phyloP scores from a whole-genome alignment of 2,329 filamentous ascomycete genomes.

The Xylariales sp. region DNA sequence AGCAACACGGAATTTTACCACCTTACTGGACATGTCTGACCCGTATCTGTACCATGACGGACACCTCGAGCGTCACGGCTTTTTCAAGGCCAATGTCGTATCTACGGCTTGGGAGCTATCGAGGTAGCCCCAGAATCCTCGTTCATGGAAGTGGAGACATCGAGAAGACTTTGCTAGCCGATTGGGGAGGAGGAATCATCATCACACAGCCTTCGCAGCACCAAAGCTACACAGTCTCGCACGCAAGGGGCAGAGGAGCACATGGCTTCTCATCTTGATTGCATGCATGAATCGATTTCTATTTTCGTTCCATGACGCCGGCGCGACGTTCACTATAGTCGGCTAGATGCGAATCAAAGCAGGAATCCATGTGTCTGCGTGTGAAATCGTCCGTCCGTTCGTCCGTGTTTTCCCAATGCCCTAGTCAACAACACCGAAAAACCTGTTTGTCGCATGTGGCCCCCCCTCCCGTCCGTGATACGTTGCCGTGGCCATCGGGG shows the following conservation, averaged over 20 bases:
- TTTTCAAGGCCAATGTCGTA: conserved; percentile 53
- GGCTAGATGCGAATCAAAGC: conserved; percentile 26
- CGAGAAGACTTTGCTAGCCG: conserved; percentile 56
- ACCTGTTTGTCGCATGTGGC: conserved; percentile 7
- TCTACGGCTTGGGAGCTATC: conserved; percentile 59
- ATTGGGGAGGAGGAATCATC: too few species aligned
- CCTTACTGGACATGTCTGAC: conserved; percentile 42
- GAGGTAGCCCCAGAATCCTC: conserved; percentile 52
- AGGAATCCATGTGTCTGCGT: too few species aligned
- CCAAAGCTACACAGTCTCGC: too few species aligned
- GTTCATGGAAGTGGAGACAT: conserved; percentile 36
- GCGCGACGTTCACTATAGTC: conserved; percentile 12
- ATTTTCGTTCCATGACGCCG: conserved; percentile 9
- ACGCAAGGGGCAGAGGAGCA: too few species aligned
- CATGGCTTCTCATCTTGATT: too few species aligned
- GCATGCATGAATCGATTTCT: conserved; percentile 7
- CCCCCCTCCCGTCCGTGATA: too few species aligned
- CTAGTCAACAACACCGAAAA: conserved; percentile 19
- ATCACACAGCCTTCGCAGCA: too few species aligned
- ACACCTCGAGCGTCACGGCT: conserved; percentile 52
- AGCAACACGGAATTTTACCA: too few species aligned
- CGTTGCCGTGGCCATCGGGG: too few species aligned
- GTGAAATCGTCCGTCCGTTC: conserved; percentile 12
- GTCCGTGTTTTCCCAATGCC: conserved; percentile 14
- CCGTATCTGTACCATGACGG: conserved; percentile 64